Base-by-base conservation (phyloP, 2,329 filamentous ascomycete genomes). In the Cladosporium halotolerans region DNA sequence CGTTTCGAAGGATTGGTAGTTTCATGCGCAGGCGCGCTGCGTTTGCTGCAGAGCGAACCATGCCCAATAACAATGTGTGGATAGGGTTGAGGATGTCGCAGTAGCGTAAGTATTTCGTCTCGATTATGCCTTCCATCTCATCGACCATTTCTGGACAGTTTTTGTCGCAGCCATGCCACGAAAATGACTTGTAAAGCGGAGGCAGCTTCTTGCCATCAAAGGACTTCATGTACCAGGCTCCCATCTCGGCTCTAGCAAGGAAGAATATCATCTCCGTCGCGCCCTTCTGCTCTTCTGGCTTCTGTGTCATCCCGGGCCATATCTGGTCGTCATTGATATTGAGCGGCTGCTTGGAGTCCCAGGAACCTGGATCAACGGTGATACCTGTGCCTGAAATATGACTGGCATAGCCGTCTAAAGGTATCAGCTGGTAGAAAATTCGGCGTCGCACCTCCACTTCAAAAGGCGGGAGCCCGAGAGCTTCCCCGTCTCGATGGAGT, bases 361-460 rank as follows among this genome's bases (percentile, higher is more conserved):
- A 68, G 3, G 58, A 59, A 34, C 64, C 62, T 6, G 57, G 57
- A 9, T 60, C 42, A 1, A 64, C 58, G 7, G 62, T 57, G 7
- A 66, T 65, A 10, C 63, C 63, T 10, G 62, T 64, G 4, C 66
- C 66, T 36, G 61, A 63, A 3, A 68, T 57, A 32, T 66, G 63
- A 13, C 58, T 63, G 28, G 63, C 60, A 10, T 66, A 53, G 4
- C 62, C 63, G 57, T 86, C 83, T 2, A 84, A 72, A n/a, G 82
- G 73, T 31, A 82, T 65, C n/a, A 85, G 75, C 58, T 84, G 79
- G 70, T 79, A 80, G 78, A 82, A 85, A 0, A 85, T 63, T 2
- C 83, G 74, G 8, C 82, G 75, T 16, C 82, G 76, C 68, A 84
- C 76, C 65, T 84, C 79, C 3, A 75, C 74, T 53, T 84, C 76